Evolutionary conservation across 2,329 filamentous ascomycete species (phyloP), one percentile per base, ranked within the genome.

Genomic region (Colletotrichum limetticola): DNA sequence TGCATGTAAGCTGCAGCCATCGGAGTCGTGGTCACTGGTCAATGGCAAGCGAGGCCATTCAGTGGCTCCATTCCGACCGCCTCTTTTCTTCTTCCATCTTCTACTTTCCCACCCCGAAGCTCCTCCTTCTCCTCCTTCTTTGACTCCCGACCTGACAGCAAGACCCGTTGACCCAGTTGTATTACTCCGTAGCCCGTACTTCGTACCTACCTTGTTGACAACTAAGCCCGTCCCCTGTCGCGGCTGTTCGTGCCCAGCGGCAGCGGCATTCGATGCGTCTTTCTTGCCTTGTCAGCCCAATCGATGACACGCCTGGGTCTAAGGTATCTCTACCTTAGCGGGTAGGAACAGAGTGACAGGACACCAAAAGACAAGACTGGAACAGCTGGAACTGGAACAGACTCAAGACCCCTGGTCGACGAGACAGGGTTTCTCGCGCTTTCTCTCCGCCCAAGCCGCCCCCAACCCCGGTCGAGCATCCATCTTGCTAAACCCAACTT

Each of bases 1-100:
- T 49, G 62, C 62, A 70, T 26, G 49, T 72, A 60, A 58, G 66
- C 67, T 66, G 71, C 67, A 71, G 56, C 49, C 46, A n/a, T 53
- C 26, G 28, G 67, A 71, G 67, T 60, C 66, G 71, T 73, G 67
- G 60, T 72, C 66, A 69, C 53, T 72, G 70, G 66, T 72, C 70
- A 69, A 72, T 72, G 66, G 59, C 58, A 63, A 63, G 57, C 37
- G 46, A 55, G 24, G 52, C 6, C 53, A 8, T 58, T 22, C 57
- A 60, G 66, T 69, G 58, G 66, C 55, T 72, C 55, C 53, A 73
- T 64, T 74, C 76, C 74, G 30, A 77, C 65, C 59, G 76, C 75
- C 30, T 66, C 59, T 75, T 76, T 63, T 46, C 58, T 32, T 67
- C 35, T 69, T 64, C 28, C 65, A 56, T 71, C 57, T 55, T 11